Base-by-base conservation (phyloP, 2,329 filamentous ascomycete species). In the Aspergillus sergii region DNA sequence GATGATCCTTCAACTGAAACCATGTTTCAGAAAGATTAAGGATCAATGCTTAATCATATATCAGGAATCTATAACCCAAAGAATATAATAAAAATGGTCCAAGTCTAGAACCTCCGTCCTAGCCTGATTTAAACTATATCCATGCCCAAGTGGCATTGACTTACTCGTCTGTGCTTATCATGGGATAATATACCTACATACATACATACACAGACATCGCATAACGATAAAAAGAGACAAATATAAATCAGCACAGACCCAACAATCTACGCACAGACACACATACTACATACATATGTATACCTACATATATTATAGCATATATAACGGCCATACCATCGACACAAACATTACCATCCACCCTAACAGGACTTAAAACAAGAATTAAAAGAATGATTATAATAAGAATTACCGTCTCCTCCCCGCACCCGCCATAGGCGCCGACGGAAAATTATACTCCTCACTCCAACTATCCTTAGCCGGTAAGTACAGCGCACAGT, bases 391-490 rank as follows among this genome's bases (percentile, higher is more conserved):
- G 8, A 54, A 54, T 16, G 23, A 32, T 32, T 32, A 34, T 12
- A 23, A 54, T 0, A 14, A 36, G 14, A 23, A 36, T 11, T 3
- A 19, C 26, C 30, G 14, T 6, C 26, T n/a, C 30, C 16, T n/a
- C 50, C 23, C 26, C 46, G 46, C 46, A 1, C 51, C 51, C 30
- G 51, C 51, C 30, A 54, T 14, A 12, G 51, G 51, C 19, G 19
- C 51, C 30, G n/a, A n/a, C 30, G 51, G 51, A 4, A 59, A 59
- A 43, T 59, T 59, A 28, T 59, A 59, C 48, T 59, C 46, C 16
- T 59, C 58, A 10, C 46, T 53, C 41, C 48, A 54, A 19, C 58
- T 59, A 19, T 54, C 48, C 45, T 59, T 59, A n/a, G 58, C 58
- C 1, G 58, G 58, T n/a, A 59, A 21, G 2, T 53, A 51, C 6